These are phyloP conservation scores for Musa balbisiana DNA, from an alignment of 202 grass and related monocot species.

Conservation along the genomic window DNA sequence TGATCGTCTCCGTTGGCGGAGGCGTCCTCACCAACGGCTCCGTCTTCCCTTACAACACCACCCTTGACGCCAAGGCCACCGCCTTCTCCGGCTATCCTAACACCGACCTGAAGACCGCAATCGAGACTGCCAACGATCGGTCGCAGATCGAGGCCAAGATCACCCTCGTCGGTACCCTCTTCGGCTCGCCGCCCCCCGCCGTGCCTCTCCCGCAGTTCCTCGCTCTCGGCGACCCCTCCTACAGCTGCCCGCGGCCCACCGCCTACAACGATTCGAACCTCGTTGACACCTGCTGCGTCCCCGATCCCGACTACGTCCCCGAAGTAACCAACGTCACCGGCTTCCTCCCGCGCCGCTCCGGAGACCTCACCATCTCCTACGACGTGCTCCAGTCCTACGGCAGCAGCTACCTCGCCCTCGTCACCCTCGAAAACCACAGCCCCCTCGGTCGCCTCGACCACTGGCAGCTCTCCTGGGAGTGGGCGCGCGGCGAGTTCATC, in stretches of 20 bases:
- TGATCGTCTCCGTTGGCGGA: conserved; percentile 49
- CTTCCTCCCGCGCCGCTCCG: conserved; percentile 52
- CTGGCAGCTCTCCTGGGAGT: conserved; percentile 82
- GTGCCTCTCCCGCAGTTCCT: conserved; percentile 41
- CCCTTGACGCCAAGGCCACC: conserved; percentile 42
- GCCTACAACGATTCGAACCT: neutral
- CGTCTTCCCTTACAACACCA: conserved; percentile 73
- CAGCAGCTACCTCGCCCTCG: conserved; percentile 74
- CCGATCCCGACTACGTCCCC: conserved; percentile 43
- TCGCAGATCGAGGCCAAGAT: conserved; percentile 43
- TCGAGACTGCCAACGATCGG: conserved; percentile 55
- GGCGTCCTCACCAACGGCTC: conserved; percentile 62
- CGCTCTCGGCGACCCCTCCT: conserved; percentile 43
- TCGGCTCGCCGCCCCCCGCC: conserved; percentile 29
- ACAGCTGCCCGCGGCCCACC: conserved; percentile 38
- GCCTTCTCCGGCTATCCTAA: conserved; percentile 79
- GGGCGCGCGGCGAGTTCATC: conserved; percentile 82
- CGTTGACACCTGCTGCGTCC: conserved; percentile 57
- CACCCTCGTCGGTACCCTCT: conserved; percentile 62
- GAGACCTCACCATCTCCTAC: conserved; percentile 83
- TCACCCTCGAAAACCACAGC: conserved; percentile 80
- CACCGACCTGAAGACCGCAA: conserved; percentile 76
- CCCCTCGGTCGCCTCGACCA: conserved; percentile 87
- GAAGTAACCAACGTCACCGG: conserved; percentile 37
- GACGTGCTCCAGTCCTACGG: conserved; percentile 62